Evolutionary conservation across 2,329 filamentous ascomycete species (phyloP).

Genomic region (Claviceps spartinae): DNA sequence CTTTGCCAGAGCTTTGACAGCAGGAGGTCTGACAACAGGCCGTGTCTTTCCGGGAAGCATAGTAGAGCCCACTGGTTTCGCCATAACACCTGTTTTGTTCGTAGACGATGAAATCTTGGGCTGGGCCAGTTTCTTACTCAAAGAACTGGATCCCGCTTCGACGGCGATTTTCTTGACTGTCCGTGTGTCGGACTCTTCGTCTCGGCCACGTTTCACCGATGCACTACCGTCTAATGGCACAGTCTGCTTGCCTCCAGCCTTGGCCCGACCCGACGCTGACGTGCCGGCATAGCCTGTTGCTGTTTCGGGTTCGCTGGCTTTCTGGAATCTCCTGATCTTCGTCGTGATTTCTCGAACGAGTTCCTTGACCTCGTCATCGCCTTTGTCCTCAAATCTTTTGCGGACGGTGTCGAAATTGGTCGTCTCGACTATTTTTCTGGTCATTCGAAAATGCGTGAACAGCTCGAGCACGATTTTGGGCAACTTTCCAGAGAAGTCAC

Average conservation of each 20-base stretch:
- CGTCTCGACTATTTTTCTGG: constrained; percentile 47
- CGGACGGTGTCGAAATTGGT: constrained; percentile 54
- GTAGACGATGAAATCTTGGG: constrained; percentile 19
- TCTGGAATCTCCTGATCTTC: constrained; percentile 29
- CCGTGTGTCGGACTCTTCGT: constrained; percentile 27
- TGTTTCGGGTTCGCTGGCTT: constrained; percentile 19
- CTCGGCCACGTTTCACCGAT: constrained; percentile 23
- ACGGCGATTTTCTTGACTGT: constrained; percentile 29
- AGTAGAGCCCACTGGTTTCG: constrained; percentile 20
- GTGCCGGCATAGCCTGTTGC: constrained; percentile 26
- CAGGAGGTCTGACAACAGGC: constrained; percentile 25
- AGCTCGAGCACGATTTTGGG: constrained; percentile 45
- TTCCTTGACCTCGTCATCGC: constrained; percentile 49
- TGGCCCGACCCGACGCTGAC: constrained; percentile 25
- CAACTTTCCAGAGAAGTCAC: constrained; percentile 38
- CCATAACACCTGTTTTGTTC: constrained; percentile 15
- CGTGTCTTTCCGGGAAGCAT: constrained; percentile 36
- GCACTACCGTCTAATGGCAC: constrained; percentile 11
- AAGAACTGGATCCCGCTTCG: constrained; percentile 22
- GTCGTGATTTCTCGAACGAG: constrained; percentile 44
- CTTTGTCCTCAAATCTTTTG: constrained; percentile 47
- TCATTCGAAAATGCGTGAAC: constrained; percentile 48
- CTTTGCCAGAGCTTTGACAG: constrained; percentile 28
- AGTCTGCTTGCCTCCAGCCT: constrained; percentile 18
- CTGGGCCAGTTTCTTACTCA: constrained; percentile 27